These are phyloP conservation scores for Fusarium sp. DNA, from an alignment of 2,329 filamentous ascomycete genomes.

Conservation along the genomic window DNA sequence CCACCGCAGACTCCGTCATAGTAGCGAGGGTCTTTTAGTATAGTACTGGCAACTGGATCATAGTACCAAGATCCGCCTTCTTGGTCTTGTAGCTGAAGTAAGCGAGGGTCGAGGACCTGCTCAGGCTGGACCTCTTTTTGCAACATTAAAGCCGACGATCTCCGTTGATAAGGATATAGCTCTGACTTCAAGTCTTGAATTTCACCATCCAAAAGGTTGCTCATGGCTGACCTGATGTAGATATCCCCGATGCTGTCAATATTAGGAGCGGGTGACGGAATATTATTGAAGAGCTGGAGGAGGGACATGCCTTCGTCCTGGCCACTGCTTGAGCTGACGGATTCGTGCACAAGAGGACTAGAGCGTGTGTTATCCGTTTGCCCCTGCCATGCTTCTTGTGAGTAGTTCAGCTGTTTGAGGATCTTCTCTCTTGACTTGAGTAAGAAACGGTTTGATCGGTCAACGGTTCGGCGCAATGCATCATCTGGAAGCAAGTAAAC, in stretches of 20 bases:
- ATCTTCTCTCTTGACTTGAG: conserved; percentile 60
- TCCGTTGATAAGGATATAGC: conserved; percentile 82
- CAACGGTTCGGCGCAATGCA: conserved; percentile 63
- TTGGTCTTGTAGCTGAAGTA: conserved; percentile 70
- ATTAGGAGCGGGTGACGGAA: conserved; percentile 75
- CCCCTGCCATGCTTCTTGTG: conserved; percentile 66
- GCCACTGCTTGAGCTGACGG: conserved; percentile 43
- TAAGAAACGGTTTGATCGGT: conserved; percentile 59
- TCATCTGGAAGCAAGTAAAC: conserved; percentile 76
- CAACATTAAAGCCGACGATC: conserved; percentile 85
- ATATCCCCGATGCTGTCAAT: conserved; percentile 60
- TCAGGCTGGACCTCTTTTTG: conserved; percentile 78
- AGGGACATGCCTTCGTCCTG: conserved; percentile 62
- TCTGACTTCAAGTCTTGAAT: conserved; percentile 70
- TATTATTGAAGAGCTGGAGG: conserved; percentile 77
- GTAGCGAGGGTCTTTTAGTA: conserved; percentile 72
- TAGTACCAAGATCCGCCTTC: conserved; percentile 74
- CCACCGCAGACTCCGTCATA: conserved; percentile 83
- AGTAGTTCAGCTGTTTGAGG: conserved; percentile 66
- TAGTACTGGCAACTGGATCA: conserved; percentile 70
- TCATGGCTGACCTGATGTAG: conserved; percentile 64
- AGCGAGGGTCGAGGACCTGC: conserved; percentile 76
- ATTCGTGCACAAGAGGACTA: conserved; percentile 8
- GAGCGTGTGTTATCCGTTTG: conserved; percentile 4
- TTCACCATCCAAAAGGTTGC: conserved; percentile 63